phyloP scores from a whole-genome alignment of 1,284 basidiomycete species.

The Trametes polyzona region DNA sequence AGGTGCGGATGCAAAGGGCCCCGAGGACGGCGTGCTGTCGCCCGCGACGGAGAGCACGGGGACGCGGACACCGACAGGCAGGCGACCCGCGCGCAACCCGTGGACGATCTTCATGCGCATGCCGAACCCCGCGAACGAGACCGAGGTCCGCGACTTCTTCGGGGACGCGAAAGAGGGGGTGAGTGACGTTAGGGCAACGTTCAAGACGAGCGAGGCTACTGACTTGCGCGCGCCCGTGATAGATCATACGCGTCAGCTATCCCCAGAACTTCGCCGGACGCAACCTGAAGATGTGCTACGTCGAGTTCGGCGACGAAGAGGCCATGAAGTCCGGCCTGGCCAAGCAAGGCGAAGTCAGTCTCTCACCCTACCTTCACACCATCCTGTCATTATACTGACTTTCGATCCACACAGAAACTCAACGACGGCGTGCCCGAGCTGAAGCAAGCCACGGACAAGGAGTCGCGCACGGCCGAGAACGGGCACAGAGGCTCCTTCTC shows the following conservation, averaged over 20 bases:
- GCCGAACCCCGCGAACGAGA: constrained; percentile 60
- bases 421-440: constrained; percentile 67
- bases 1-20: constrained; percentile 35
- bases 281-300: constrained; percentile 67
- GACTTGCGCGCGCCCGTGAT: background rate
- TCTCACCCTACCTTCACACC: background rate
- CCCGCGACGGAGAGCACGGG: constrained; percentile 65
- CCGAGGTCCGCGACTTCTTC: constrained; percentile 78
- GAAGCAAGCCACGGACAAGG: constrained; percentile 69
- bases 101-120: constrained; percentile 87
- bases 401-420: constrained; percentile 56
- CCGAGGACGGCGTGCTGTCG: constrained; percentile 48
- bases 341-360: constrained; percentile 69
- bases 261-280: constrained; percentile 55
- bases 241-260: constrained; percentile 78
- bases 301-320: constrained; percentile 87
- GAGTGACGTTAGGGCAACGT: constrained; percentile 35
- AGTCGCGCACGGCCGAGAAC: constrained; percentile 48
- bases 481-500: constrained; percentile 44
- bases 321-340: constrained; percentile 78
- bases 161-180: constrained; percentile 67
- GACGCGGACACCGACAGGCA: constrained; percentile 65
- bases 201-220: background rate
- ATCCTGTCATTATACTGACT: background rate
- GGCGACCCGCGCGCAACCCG: constrained; percentile 68